Evolutionary conservation across 1,284 basidiomycete species (phyloP).

Genomic region (Lentinula novae-zelandiae): DNA sequence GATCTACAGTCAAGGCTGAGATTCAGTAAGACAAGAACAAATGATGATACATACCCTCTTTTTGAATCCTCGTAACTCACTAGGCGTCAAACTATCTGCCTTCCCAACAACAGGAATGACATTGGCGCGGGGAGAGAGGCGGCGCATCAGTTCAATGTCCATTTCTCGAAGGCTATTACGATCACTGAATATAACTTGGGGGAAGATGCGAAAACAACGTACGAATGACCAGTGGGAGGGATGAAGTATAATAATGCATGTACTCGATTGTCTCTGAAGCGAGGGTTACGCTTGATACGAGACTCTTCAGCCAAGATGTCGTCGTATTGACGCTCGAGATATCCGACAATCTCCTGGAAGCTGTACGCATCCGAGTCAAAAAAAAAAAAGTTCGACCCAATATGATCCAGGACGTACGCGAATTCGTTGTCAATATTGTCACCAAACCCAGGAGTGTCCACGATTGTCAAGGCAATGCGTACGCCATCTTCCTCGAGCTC

Average conservation of each 20-base stretch:
- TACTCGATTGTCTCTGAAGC: conserved; percentile 96
- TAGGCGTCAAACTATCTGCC: conserved; percentile 91
- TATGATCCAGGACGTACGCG: conserved; percentile 59
- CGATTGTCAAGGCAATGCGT: conserved; percentile 95
- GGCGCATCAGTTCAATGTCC: conserved; percentile 98
- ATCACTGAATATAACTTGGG: not conserved
- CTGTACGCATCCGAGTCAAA: conserved; percentile 35
- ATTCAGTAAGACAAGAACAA: not conserved
- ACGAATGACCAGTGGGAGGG: conserved; percentile 71
- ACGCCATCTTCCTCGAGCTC: conserved; percentile 99
- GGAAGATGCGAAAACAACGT: conserved; percentile 25
- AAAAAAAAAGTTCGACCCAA: conserved; percentile 1
- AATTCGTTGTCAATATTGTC: conserved; percentile 99
- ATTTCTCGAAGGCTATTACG: conserved; percentile 84
- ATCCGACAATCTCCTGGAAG: conserved; percentile 94
- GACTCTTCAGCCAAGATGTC: conserved; percentile 99
- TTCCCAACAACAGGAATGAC: conserved; percentile 99
- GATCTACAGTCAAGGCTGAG: conserved; percentile 49
- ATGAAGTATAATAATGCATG: conserved; percentile 99
- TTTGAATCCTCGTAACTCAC: conserved; percentile 93
- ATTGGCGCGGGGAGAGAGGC: conserved; percentile 94
- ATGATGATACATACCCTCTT: conserved; percentile 66
- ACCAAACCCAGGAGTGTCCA: conserved; percentile 98
- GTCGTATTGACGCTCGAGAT: conserved; percentile 99
- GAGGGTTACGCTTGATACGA: conserved; percentile 98